Percentiles rank a stretch among this genome's conserved stretches.
Evolutionary conservation across 305 asterid genomes (phyloP).

Genomic region (Euphrasia arctica): DNA sequence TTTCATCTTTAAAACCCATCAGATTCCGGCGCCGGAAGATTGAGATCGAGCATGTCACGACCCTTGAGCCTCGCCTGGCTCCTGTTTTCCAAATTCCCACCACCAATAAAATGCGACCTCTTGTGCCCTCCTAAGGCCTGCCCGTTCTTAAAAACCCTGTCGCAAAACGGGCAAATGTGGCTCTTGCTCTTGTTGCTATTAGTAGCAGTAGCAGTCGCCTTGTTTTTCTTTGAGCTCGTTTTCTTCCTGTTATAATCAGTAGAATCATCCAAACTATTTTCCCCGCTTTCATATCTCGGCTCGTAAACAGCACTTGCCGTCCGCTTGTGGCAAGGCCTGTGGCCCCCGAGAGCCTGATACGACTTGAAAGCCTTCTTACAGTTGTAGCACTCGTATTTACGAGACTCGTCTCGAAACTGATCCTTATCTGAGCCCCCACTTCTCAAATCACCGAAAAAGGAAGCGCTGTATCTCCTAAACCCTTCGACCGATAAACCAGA

Average conservation of each 20-base stretch:
- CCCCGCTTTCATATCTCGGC: conserved; percentile 53
- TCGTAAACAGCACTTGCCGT: conserved; percentile 30
- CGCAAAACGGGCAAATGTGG: conserved; percentile 77
- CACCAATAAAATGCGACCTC: conserved; percentile 74
- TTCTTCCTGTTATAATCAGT: conserved; percentile 36
- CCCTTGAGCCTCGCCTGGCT: conserved; percentile 30
- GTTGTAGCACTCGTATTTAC: conserved; percentile 73
- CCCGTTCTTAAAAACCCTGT: conserved; percentile 76
- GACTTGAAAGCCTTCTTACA: conserved; percentile 79
- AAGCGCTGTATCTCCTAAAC: conserved; percentile 25
- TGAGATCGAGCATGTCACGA: conserved; percentile 54
- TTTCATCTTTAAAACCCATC: conserved; percentile 38
- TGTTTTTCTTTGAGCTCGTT: conserved; percentile 36
- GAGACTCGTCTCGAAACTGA: conserved; percentile 23
- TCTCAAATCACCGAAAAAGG: conserved; percentile 18
- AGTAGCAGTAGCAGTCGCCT: conserved; percentile 24
- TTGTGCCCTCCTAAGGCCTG: conserved; percentile 96
- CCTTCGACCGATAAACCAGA: conserved; percentile 66
- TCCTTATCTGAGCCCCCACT: neutral
- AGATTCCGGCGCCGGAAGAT: conserved; percentile 71
- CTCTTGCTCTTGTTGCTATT: conserved; percentile 50
- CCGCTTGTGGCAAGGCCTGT: conserved; percentile 80
- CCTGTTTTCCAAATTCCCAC: conserved; percentile 33
- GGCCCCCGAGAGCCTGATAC: conserved; percentile 93
- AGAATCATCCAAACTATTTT: conserved; percentile 49